Evolutionary conservation across 495 filamentous ascomycete species (phyloP), one percentile per base, ranked within the genome.

Genomic region (Venustampulla echinocandica): DNA sequence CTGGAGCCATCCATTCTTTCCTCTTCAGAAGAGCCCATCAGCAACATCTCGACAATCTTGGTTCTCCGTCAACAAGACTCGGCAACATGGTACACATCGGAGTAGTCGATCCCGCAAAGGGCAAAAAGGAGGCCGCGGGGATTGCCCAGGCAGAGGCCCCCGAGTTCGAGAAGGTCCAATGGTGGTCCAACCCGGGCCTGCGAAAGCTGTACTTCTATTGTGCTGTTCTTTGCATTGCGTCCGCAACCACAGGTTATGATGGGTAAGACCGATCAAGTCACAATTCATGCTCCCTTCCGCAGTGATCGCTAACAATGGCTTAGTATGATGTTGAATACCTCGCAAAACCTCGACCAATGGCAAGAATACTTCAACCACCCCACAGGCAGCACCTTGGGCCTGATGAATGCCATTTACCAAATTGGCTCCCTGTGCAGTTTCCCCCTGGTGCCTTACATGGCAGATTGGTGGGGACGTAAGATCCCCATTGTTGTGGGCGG

Each of bases 381-480:
- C 0, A 34, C 53, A 13, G 73, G 72, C 3, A 63, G 68, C 1
- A 62, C 65, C 43, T 71, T 80, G 19, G 81, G 81, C 61, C 70
- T 85, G 30, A 72, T 87, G 9, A 75, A 70, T 42, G 76, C 78
- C n/a, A 70, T 84, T 56, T 80, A 84, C 70, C 76, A 79, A 52
- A 75, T 84, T 46, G 81, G 81, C 47, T 76, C 70, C 44, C 69
- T 85, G 50, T 66, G 65, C 32, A 79, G 79, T 20, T 78, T 84
- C 39, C 81, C 80, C 23, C 57, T 81, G 7, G 80, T 82, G 74
- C 81, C 81, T 10, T 66, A 76, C 50, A 57, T 57, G 45, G 50
- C 50, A 33, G 66, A 69, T 56, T 42, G 41, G 33, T 52, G 64
- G 68, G 74, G 60, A 27, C 65, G 76, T 11, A 64, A 64, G 46